phyloP scores from a whole-genome alignment of 495 filamentous ascomycete genomes.

The Podospora sp. region DNA sequence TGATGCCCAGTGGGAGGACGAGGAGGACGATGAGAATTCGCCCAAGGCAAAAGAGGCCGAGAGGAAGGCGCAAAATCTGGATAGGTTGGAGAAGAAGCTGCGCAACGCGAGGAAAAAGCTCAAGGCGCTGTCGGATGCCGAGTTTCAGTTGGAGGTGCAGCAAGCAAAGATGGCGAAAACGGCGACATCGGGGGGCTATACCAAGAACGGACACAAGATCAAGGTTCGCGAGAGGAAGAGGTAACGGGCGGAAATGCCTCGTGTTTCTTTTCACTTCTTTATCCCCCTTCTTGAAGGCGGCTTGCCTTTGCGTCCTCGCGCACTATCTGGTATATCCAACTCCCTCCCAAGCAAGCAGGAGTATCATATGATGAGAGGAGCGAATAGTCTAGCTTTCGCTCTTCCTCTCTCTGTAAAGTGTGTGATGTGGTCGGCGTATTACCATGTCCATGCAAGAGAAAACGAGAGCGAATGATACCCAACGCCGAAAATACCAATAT shows the following conservation, averaged over 20 bases:
- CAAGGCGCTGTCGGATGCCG: slow-evolving; percentile 68
- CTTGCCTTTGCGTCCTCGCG: slow-evolving; percentile 14
- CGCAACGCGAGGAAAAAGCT: slow-evolving; percentile 68
- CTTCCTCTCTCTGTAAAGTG: not conserved
- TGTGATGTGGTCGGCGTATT: not conserved
- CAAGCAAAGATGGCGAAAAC: slow-evolving; percentile 68
- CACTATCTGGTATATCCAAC: slow-evolving; percentile 15
- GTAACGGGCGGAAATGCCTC: slow-evolving; percentile 41
- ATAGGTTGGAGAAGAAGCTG: slow-evolving; percentile 53
- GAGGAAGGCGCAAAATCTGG: slow-evolving; percentile 51
- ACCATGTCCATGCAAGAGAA: slow-evolving; percentile 8
- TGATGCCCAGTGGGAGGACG: slow-evolving; percentile 33
- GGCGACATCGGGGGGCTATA: slow-evolving; percentile 70
- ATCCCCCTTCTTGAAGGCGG: slow-evolving; percentile 10
- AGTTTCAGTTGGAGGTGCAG: slow-evolving; percentile 73
- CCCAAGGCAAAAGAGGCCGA: slow-evolving; percentile 49
- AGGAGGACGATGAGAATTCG: slow-evolving; percentile 15
- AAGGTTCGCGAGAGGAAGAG: slow-evolving; percentile 82
- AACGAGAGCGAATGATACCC: slow-evolving; percentile 5
- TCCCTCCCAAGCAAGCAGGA: slow-evolving; percentile 12
- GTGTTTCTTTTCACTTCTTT: slow-evolving; percentile 6
- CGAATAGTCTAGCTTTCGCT: slow-evolving; percentile 27
- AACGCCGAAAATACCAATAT: slow-evolving; percentile 4
- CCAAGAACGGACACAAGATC: slow-evolving; percentile 79
- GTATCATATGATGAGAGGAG: slow-evolving; percentile 13